Evolutionary conservation across 495 filamentous ascomycete species (phyloP).

Genomic region (Thermothielavioides terrestris): DNA sequence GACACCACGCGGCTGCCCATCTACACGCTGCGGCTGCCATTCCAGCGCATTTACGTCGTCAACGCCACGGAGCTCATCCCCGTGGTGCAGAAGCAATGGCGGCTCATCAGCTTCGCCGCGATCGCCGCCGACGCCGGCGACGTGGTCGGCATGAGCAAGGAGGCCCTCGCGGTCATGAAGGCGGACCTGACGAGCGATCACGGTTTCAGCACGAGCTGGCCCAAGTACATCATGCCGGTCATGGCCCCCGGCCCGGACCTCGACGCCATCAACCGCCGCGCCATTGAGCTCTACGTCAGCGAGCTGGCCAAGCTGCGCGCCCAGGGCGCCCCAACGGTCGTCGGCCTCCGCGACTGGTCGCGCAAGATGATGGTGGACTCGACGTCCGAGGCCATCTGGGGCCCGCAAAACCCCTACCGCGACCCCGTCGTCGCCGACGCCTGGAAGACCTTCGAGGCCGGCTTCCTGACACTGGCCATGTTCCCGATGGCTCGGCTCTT

Average conservation of each 20-base stretch:
- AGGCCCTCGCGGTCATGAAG: conserved; percentile 10
- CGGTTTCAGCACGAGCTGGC: conserved; percentile 8
- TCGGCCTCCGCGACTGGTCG: conserved; percentile 12
- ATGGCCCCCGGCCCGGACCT: conserved; percentile 13
- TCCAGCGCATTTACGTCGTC: conserved; percentile 18
- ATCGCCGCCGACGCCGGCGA: not conserved
- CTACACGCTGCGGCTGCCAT: conserved; percentile 22
- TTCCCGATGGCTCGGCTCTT: conserved; percentile 10
- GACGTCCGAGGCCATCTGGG: conserved; percentile 17
- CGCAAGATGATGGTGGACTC: conserved; percentile 5
- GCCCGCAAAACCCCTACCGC: conserved; percentile 16
- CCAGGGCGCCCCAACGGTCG: not conserved
- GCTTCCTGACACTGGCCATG: conserved; percentile 14
- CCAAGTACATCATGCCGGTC: conserved; percentile 5
- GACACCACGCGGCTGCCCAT: conserved; percentile 22
- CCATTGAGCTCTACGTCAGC: conserved; percentile 10
- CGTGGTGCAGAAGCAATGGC: conserved; percentile 13
- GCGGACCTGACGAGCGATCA: conserved; percentile 8
- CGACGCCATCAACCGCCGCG: conserved; percentile 13
- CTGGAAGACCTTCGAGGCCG: conserved; percentile 16
- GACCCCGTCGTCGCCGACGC: conserved; percentile 10
- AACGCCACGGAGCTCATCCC: conserved; percentile 17
- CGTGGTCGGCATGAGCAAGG: conserved; percentile 15
- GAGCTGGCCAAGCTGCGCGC: conserved; percentile 10
- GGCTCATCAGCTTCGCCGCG: conserved; percentile 12